A percentile compares a stretch with the other conserved stretches of the same genome.
phyloP scores from a whole-genome alignment of 306 rosid genomes.

The Prinsepia uniflora region DNA sequence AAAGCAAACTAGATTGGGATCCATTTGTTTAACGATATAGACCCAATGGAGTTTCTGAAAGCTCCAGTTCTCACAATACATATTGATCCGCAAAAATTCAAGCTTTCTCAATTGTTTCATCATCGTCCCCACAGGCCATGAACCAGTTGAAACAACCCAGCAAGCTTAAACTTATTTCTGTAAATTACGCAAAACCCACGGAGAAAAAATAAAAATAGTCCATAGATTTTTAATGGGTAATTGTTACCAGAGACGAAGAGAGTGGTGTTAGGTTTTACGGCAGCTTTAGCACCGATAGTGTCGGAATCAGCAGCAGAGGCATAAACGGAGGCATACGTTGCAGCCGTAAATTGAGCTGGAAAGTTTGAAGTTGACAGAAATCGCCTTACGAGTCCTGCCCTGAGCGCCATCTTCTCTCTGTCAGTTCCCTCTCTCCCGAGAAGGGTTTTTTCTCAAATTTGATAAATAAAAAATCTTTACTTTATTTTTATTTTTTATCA shows the following conservation, averaged over 20 bases:
- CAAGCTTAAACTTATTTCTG: not conserved
- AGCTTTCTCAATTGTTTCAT: not conserved
- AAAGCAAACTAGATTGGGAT: not conserved
- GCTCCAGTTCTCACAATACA: not conserved
- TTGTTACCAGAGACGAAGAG: slow-evolving; percentile 1
- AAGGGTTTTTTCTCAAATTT: too few relatives aligned
- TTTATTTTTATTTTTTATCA: too few relatives aligned
- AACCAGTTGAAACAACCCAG: not conserved
- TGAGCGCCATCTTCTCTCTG: not conserved
- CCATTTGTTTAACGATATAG: not conserved
- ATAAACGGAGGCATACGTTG: not conserved
- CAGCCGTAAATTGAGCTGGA: not conserved
- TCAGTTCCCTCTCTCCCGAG: too few relatives aligned
- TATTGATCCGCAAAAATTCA: not conserved
- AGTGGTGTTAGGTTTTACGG: not conserved
- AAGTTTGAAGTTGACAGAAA: not conserved
- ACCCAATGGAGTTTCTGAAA: not conserved
- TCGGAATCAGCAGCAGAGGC: not conserved
- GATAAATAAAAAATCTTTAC: too few relatives aligned
- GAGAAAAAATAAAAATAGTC: not conserved
- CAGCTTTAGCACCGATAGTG: not conserved
- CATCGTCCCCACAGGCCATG: not conserved
- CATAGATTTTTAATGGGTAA: not conserved
- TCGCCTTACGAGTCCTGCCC: not conserved
- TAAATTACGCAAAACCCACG: not conserved